Evolutionary conservation across 192 early-diverging fungal species (phyloP), one percentile per base, ranked within the genome.

Genomic region (Podila epigama): DNA sequence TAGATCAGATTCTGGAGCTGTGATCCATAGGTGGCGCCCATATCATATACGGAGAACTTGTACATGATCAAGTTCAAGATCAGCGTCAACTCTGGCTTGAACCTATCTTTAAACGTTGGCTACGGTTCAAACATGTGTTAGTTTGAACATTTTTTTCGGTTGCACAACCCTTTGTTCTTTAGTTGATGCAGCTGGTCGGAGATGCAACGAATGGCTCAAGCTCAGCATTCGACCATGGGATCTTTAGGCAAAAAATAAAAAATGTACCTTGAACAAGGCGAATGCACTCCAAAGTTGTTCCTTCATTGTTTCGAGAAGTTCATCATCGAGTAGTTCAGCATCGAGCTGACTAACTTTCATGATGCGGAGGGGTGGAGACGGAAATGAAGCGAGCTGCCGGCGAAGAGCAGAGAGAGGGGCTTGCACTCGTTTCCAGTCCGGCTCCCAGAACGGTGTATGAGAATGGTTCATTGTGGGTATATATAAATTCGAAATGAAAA

Each of bases 261-360:
- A 36, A 18, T 15, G 7, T 81, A 88, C 90, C 71, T 87, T 84
- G 70, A 90, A 88, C 16, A 94, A 81, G 33, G 87, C 83, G 60
- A 95, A 84, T n/a, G 88, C 87, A 37, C 77, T 77, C 79, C 87
- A 79, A 37, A 96, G 82, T 31, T 93, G 92, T 59, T 94, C 92
- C 57, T 91, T 91, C 32, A 96, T 72, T 66, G 92, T 91, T 29
- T 78, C 85, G 37, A 91, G 82, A 8, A 96, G 78, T 70, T 96
- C 94, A 39, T 66, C 79, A 57, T 96, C 94, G 29, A 96, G 86
- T 20, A 94, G 81, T 34, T 93, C 91, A 2, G 93, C 89, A 79
- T 96, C 95, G 10, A 96, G 82, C 71, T 96, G 93, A 64, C 88
- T 88, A 35, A 95, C 94, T 27, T 94, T 87, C 81, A 91, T 84